Percentiles rank a stretch among this genome's conserved stretches.
Evolutionary conservation across 768 basidiomycete genomes (phyloP).

Genomic region (Tephrocybe sp.): DNA sequence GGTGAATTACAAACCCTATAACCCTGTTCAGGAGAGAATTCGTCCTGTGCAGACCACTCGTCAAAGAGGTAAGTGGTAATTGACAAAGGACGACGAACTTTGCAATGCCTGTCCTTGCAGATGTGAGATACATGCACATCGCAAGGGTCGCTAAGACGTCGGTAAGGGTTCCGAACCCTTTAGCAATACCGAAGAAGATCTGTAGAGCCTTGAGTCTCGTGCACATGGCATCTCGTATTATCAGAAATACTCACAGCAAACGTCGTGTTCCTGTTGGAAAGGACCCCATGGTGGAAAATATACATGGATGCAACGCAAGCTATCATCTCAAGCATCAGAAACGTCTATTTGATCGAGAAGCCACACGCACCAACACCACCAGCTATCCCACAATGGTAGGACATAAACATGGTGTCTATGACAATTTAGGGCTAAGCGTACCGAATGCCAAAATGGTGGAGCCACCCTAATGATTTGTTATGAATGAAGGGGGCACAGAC

Average conservation of each 20-base stretch:
- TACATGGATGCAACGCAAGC: conserved; percentile 37
- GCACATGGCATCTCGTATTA: neutral
- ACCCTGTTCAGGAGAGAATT: conserved; percentile 38
- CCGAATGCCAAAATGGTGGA: conserved; percentile 31
- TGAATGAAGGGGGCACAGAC: neutral
- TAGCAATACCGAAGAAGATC: conserved; percentile 45
- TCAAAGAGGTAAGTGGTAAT: neutral
- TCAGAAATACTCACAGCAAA: conserved; percentile 26
- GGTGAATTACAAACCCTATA: conserved; percentile 39
- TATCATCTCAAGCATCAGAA: conserved; percentile 4
- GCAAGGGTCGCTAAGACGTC: conserved; percentile 46
- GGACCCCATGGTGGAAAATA: conserved; percentile 29
- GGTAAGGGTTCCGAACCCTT: conserved; percentile 42
- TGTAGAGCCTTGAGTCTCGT: conserved; percentile 13
- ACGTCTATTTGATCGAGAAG: neutral
- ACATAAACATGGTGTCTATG: neutral
- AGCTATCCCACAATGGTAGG: conserved; percentile 12
- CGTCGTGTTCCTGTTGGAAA: conserved; percentile 23
- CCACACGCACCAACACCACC: conserved; percentile 27
- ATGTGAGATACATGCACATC: conserved; percentile 40
- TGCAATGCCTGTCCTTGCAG: conserved; percentile 36
- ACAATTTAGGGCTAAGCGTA: conserved; percentile 13
- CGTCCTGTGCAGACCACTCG: conserved; percentile 28
- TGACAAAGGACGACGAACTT: conserved; percentile 24
- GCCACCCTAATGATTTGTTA: conserved; percentile 16